These are phyloP conservation scores for Liriodendron chinense DNA, from an alignment of 164 flowering plant species.

Conservation along the genomic window DNA sequence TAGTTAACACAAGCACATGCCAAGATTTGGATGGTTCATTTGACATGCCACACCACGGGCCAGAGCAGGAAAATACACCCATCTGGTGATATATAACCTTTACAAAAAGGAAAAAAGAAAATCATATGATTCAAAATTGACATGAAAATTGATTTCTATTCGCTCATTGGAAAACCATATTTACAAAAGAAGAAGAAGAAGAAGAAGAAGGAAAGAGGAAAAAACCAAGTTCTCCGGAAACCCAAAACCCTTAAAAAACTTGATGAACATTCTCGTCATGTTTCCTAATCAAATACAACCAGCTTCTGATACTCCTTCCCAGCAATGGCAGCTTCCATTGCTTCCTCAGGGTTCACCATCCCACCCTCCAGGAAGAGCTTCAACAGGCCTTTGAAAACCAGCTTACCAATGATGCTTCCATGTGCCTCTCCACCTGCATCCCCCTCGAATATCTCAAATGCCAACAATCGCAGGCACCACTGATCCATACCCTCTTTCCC, in stretches of 20 bases:
- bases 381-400: slow-evolving; percentile 52
- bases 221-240: too few species aligned
- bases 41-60: too few species aligned
- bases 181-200: background rate
- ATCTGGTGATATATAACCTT: too few species aligned
- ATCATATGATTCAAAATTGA: too few species aligned
- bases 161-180: background rate
- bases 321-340: slow-evolving; percentile 38
- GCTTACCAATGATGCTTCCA: slow-evolving; percentile 50
- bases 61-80: too few species aligned
- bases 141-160: too few species aligned
- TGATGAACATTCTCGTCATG: too few species aligned
- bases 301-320: slow-evolving; percentile 36
- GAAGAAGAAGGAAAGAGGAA: too few species aligned
- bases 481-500: slow-evolving; percentile 25
- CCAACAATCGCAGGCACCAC: slow-evolving; percentile 54
- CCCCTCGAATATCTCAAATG: slow-evolving; percentile 39
- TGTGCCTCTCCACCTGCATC: slow-evolving; percentile 36
- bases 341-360: slow-evolving; percentile 28
- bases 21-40: too few species aligned
- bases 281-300: slow-evolving; percentile 30
- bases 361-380: slow-evolving; percentile 45
- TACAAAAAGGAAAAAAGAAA: too few species aligned
- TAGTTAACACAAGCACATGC: too few species aligned
- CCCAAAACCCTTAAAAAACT: too few species aligned